Evolutionary conservation across 768 basidiomycete species (phyloP).

Genomic region (Pulveroboletus sp.): DNA sequence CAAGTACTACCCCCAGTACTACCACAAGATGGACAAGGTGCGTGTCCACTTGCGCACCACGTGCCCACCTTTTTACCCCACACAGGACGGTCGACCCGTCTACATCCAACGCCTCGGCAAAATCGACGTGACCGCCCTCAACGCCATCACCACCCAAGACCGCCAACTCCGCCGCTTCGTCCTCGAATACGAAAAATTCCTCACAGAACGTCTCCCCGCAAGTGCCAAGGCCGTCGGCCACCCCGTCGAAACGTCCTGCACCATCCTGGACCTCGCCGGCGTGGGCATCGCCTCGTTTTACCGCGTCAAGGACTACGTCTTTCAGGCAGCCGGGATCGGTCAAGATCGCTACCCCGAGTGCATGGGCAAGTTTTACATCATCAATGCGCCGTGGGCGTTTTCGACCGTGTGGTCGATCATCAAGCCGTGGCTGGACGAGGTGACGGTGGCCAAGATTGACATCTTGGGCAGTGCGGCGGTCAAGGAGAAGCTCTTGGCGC

Average conservation of each 20-base stretch:
- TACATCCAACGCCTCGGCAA: slow-evolving; percentile 93
- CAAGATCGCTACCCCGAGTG: slow-evolving; percentile 91
- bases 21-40: slow-evolving; percentile 95
- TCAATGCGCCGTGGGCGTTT: slow-evolving; percentile 96
- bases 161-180: slow-evolving; percentile 88
- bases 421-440: slow-evolving; percentile 93
- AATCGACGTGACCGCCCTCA: slow-evolving; percentile 83
- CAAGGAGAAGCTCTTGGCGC: slow-evolving; percentile 70
- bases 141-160: slow-evolving; percentile 78
- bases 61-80: not conserved
- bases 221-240: slow-evolving; percentile 71
- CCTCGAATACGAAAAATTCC: slow-evolving; percentile 89
- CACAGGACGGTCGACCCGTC: slow-evolving; percentile 88
- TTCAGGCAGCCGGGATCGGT: slow-evolving; percentile 69
- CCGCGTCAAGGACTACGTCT: slow-evolving; percentile 90
- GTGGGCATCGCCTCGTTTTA: slow-evolving; percentile 78
- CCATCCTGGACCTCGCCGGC: slow-evolving; percentile 86
- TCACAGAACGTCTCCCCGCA: slow-evolving; percentile 77
- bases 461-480: slow-evolving; percentile 72
- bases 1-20: slow-evolving; percentile 94
- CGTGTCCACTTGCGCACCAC: not conserved
- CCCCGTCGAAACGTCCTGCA: slow-evolving; percentile 95
- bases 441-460: slow-evolving; percentile 92
- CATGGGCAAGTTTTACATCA: slow-evolving; percentile 99
- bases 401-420: slow-evolving; percentile 83